phyloP scores from a whole-genome alignment of 2,329 filamentous ascomycete species.

The Epicoccum nigrum region DNA sequence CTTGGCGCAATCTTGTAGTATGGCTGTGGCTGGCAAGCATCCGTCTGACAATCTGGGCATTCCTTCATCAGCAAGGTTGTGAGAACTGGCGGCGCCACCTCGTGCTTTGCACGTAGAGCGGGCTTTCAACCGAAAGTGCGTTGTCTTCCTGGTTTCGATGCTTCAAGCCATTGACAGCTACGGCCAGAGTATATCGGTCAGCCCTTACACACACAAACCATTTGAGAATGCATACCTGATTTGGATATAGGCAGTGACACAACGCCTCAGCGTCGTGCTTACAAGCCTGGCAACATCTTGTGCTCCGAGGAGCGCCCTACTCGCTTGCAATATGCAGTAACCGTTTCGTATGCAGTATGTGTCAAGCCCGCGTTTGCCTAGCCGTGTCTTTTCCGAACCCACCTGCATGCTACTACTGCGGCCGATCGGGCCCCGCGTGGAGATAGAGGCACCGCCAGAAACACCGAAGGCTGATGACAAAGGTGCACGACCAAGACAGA shows the following conservation, averaged over 20 bases:
- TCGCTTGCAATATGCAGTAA: conserved; percentile 31
- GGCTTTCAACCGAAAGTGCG: not conserved
- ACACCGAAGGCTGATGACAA: conserved; percentile 29
- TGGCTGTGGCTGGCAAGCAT: conserved; percentile 1
- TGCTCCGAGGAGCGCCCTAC: conserved; percentile 23
- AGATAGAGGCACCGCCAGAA: conserved; percentile 4
- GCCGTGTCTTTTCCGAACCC: conserved; percentile 29
- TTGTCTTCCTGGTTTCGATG: not conserved
- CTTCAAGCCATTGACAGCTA: no score
- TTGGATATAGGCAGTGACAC: conserved; percentile 26
- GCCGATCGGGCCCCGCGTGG: conserved; percentile 30
- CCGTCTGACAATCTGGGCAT: conserved; percentile 4
- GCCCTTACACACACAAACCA: conserved; percentile 13
- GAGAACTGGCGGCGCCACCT: conserved; percentile 1
- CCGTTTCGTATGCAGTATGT: conserved; percentile 35
- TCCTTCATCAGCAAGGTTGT: conserved; percentile 10
- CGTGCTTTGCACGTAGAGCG: not conserved
- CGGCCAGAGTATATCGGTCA: conserved; percentile 10
- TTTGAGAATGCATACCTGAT: conserved; percentile 1
- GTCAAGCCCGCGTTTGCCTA: conserved; percentile 22
- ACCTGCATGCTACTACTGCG: conserved; percentile 37
- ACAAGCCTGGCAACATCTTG: conserved; percentile 29
- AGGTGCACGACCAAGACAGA: conserved; percentile 29
- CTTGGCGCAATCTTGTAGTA: conserved; percentile 11
- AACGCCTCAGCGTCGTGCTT: conserved; percentile 29